A percentile compares a stretch with the other conserved stretches of the same genome.
Conservation (phyloP, 768 basidiomycete genomes). For the Scleroderma citrinum region DNA sequence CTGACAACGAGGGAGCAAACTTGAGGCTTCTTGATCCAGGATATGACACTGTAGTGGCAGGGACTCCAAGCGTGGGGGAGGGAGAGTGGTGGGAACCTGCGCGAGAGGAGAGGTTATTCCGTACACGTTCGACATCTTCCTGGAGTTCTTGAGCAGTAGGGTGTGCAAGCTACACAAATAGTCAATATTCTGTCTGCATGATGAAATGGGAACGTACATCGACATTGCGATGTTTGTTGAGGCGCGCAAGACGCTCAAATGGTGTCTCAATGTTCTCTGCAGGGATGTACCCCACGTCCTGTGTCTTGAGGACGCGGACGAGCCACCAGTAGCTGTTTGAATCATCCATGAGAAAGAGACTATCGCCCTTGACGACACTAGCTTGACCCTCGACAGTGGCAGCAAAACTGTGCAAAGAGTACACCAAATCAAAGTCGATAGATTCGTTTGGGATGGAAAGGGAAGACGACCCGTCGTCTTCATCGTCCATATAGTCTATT, state of each 20-base stretch:
- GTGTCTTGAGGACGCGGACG: constrained; percentile 95
- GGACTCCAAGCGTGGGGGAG: constrained; percentile 35
- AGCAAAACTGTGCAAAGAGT: constrained; percentile 92
- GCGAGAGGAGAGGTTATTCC: constrained; percentile 44
- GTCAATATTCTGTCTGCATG: not conserved
- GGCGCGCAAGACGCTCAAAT: constrained; percentile 87
- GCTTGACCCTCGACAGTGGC: constrained; percentile 99
- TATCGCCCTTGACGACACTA: constrained; percentile 97
- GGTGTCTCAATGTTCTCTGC: constrained; percentile 99
- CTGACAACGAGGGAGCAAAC: constrained; percentile 63
- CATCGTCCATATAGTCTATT: constrained; percentile 62
- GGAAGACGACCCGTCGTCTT: constrained; percentile 74
- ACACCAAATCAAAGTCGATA: constrained; percentile 90
- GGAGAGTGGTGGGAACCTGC: constrained; percentile 46
- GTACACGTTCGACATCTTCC: constrained; percentile 51
- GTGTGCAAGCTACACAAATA: constrained; percentile 23
- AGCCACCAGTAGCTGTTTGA: constrained; percentile 99
- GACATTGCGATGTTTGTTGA: constrained; percentile 96
- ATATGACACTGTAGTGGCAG: constrained; percentile 19
- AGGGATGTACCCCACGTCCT: constrained; percentile 98
- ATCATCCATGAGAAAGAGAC: constrained; percentile 94
- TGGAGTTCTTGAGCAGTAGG: constrained; percentile 48
- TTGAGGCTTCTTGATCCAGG: constrained; percentile 47
- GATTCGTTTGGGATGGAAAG: constrained; percentile 87
- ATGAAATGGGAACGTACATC: constrained; percentile 59